Percentiles rank a stretch among this genome's conserved stretches.
Evolutionary conservation across 2,329 filamentous ascomycete genomes (phyloP).

Genomic region (Alternaria panax): DNA sequence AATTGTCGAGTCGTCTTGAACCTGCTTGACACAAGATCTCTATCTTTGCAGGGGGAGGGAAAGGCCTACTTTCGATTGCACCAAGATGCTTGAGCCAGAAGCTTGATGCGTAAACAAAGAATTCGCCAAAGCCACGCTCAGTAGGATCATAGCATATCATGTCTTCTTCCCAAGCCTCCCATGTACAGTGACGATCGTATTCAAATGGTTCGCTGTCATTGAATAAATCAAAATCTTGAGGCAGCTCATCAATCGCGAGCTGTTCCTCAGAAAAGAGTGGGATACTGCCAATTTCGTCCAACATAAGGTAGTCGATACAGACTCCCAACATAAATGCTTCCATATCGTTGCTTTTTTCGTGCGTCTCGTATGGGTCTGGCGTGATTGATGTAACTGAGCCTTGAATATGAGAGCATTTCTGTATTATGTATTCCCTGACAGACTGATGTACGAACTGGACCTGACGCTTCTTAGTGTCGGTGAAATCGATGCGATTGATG

Average conservation of each 20-base stretch:
- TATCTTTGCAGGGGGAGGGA: not conserved
- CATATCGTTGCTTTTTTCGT: not conserved
- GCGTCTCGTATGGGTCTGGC: not conserved
- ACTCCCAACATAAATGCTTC: not conserved
- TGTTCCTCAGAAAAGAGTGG: not conserved
- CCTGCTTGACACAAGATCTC: not conserved
- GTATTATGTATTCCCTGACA: not conserved
- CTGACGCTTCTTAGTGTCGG: not conserved
- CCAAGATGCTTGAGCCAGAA: not conserved
- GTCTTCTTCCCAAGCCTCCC: not conserved
- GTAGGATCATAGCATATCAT: not conserved
- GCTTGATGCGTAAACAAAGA: not conserved
- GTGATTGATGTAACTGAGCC: not conserved
- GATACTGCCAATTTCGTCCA: not conserved
- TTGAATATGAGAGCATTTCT: not conserved
- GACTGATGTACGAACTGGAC: not conserved
- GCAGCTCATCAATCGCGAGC: not conserved
- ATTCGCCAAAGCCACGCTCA: not conserved
- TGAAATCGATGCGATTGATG: not conserved
- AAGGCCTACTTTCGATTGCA: not conserved
- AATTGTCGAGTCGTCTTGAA: not conserved
- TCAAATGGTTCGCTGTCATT: not conserved
- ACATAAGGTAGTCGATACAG: not conserved
- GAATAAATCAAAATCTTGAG: not conserved
- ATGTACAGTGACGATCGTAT: not conserved